Evolutionary conservation across 192 early-diverging fungal species (phyloP).

Genomic region (Nowakowskiella sp.): DNA sequence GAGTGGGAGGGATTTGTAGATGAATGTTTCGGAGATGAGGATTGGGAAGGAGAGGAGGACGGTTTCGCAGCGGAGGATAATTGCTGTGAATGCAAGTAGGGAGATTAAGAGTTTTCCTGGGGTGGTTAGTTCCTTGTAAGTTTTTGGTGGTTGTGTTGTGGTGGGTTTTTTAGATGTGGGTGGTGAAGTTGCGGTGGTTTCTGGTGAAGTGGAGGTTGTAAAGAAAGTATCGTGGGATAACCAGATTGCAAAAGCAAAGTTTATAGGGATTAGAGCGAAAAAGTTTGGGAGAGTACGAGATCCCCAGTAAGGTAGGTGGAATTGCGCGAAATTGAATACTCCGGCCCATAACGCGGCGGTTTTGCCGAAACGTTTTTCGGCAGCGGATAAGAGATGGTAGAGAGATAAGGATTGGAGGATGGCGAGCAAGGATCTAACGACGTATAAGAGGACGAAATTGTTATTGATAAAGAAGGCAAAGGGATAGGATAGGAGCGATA

Average conservation of each 20-base stretch:
- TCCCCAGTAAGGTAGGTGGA: slow-evolving; percentile 86
- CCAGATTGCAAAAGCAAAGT: slow-evolving; percentile 40
- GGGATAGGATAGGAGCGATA: slow-evolving; percentile 44
- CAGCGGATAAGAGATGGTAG: slow-evolving; percentile 39
- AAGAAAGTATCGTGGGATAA: neutral
- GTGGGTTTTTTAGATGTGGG: no score
- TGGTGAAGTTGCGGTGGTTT: no score
- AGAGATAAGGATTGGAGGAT: slow-evolving; percentile 42
- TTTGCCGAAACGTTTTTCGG: slow-evolving; percentile 51
- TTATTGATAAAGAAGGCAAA: no score
- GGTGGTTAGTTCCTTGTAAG: no score
- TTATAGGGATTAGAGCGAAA: slow-evolving; percentile 65
- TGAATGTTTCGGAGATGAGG: slow-evolving; percentile 4
- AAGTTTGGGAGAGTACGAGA: slow-evolving; percentile 82
- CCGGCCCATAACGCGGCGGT: slow-evolving; percentile 39
- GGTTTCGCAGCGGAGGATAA: slow-evolving; percentile 56
- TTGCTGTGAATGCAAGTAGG: slow-evolving; percentile 27
- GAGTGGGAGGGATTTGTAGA: slow-evolving; percentile 16
- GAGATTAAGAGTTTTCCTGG: neutral
- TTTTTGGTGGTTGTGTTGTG: no score
- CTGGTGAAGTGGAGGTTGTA: neutral
- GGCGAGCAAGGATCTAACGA: slow-evolving; percentile 33
- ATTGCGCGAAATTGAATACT: slow-evolving; percentile 58
- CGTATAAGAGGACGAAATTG: neutral
- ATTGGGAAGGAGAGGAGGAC: slow-evolving; percentile 35